Percentiles rank a stretch among this genome's conserved stretches.
Conservation (phyloP, 257 asterid genomes). For the Ehretia macrophylla region DNA sequence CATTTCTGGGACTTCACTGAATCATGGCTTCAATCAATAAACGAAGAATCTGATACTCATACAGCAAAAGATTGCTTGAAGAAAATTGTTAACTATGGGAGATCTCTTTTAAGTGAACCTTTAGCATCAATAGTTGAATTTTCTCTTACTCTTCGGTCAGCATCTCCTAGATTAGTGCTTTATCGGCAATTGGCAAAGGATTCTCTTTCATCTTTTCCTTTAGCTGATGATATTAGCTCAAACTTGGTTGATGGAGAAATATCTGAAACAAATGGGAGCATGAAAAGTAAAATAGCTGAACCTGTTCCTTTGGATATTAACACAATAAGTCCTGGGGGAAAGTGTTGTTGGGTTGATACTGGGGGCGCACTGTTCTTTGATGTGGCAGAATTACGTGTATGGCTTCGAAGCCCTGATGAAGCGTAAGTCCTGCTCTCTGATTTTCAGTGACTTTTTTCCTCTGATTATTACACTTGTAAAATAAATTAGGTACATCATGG, state of each 20-base stretch:
- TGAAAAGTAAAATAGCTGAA: conserved; percentile 34
- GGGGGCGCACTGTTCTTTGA: conserved; percentile 73
- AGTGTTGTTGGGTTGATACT: conserved; percentile 96
- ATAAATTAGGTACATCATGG: conserved; percentile 3
- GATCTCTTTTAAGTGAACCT: conserved; percentile 68
- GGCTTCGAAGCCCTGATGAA: conserved; percentile 57
- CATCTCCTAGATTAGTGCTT: conserved; percentile 88
- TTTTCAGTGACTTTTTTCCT: not conserved
- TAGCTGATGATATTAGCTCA: conserved; percentile 50
- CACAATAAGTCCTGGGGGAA: conserved; percentile 47
- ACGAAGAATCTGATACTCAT: conserved; percentile 43
- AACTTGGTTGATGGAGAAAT: conserved; percentile 36
- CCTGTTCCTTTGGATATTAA: conserved; percentile 42
- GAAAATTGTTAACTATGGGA: conserved; percentile 60
- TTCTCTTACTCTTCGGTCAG: conserved; percentile 94
- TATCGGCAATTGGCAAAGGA: conserved; percentile 92
- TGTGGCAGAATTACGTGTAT: conserved; percentile 55
- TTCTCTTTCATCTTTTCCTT: conserved; percentile 91
- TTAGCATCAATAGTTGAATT: conserved; percentile 84
- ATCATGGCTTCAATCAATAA: conserved; percentile 56
- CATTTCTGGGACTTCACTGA: conserved; percentile 87
- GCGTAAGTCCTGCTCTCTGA: conserved; percentile 46
- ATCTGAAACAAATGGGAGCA: conserved; percentile 37
- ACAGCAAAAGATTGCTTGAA: conserved; percentile 83
- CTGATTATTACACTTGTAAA: not conserved